These are phyloP conservation scores for Paratrypanosoma confusum DNA, from an alignment of 208 protist species.

Conservation along the genomic window DNA sequence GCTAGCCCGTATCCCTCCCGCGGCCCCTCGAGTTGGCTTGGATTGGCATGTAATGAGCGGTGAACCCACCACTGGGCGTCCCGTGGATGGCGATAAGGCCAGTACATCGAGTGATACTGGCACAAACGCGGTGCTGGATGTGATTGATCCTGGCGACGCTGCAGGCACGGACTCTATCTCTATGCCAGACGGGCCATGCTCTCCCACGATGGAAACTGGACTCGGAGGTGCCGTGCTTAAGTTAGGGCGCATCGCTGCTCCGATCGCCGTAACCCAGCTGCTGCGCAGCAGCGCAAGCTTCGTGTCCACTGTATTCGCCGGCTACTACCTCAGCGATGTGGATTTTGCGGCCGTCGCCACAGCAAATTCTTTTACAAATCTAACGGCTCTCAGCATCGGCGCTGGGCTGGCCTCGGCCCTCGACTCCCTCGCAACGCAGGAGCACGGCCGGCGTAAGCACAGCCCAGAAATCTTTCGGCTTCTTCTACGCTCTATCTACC, in stretches of 20 bases:
- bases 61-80: no score
- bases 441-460: constrained; percentile 18
- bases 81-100: no score
- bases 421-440: constrained; percentile 27
- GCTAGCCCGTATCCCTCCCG: no score
- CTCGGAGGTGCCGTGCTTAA: no score
- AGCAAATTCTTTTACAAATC: constrained; percentile 18
- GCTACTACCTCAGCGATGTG: constrained; percentile 14
- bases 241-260: constrained; percentile 11
- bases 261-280: constrained; percentile 15
- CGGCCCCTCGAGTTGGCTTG: no score
- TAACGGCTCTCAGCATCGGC: constrained; percentile 28
- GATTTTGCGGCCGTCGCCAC: constrained; percentile 22
- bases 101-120: no score
- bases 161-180: no score
- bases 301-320: constrained; percentile 20
- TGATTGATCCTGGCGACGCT: no score
- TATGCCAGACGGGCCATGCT: no score
- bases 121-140: no score
- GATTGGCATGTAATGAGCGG: no score
- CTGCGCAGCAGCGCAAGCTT: constrained; percentile 17
- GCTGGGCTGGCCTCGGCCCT: constrained; percentile 10
- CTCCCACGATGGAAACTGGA: no score
- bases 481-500: constrained; percentile 13
- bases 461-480: constrained; percentile 16